Evolutionary conservation across 306 rosid species (phyloP).

Genomic region (Luffa acutangula): DNA sequence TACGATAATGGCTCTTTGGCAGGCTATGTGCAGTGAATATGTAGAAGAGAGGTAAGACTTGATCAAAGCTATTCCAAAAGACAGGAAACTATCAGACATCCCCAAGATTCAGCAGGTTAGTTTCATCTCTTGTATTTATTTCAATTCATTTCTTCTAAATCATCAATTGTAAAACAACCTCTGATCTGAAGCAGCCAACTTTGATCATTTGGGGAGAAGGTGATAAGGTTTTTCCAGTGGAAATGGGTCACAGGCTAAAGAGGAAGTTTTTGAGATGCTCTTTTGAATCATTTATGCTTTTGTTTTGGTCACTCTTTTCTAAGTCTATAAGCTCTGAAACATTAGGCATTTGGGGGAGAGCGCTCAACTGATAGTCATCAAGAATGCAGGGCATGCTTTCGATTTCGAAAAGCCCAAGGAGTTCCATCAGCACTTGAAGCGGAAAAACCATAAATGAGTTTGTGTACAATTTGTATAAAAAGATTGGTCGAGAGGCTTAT

Average conservation of each 20-base stretch:
- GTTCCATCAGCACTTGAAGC: constrained; percentile 27
- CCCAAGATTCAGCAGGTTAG: constrained; percentile 62
- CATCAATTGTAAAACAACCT: neutral
- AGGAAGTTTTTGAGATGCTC: constrained; percentile 14
- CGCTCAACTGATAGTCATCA: constrained; percentile 45
- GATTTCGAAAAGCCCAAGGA: constrained; percentile 44
- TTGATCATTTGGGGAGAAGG: constrained; percentile 70
- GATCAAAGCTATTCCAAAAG: constrained; percentile 38
- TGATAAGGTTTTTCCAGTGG: constrained; percentile 55
- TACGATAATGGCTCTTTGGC: constrained; percentile 7
- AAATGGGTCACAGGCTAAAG: constrained; percentile 52
- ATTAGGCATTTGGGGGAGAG: constrained; percentile 56
- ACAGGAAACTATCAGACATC: constrained; percentile 41
- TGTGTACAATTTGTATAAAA: neutral
- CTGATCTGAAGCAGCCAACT: constrained; percentile 38
- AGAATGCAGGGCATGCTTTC: constrained; percentile 62
- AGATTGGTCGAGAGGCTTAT: neutral
- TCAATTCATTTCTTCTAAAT: neutral
- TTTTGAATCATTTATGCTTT: too few species aligned
- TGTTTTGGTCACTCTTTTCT: neutral
- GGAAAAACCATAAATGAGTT: neutral
- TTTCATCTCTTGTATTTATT: neutral
- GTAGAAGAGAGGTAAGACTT: constrained; percentile 52
- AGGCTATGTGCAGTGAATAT: constrained; percentile 53
- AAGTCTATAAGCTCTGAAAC: neutral